These are phyloP conservation scores for Saccharomycopsis sp. DNA, from an alignment of 805 yeast species.

Conservation along the genomic window DNA sequence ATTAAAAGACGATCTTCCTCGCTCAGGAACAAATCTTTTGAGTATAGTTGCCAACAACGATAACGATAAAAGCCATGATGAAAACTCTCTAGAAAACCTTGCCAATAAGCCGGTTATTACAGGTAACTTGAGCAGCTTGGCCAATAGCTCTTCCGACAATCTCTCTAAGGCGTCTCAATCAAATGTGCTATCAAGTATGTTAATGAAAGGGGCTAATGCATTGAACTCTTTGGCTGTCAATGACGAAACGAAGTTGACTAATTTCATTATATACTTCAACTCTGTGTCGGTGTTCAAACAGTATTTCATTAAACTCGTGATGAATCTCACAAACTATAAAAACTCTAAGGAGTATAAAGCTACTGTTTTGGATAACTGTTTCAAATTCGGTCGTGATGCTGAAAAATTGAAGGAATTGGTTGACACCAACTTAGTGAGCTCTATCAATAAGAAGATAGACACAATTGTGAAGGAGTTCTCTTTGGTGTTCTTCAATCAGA, in stretches of 20 bases:
- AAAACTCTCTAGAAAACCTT: not conserved
- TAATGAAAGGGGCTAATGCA: constrained; percentile 40
- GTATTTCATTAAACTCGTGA: constrained; percentile 48
- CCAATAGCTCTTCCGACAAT: not conserved
- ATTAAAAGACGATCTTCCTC: constrained; percentile 39
- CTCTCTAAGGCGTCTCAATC: constrained; percentile 1
- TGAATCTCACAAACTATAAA: constrained; percentile 26
- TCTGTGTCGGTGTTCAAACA: constrained; percentile 58
- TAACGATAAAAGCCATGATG: constrained; percentile 8
- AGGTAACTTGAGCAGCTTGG: constrained; percentile 12
- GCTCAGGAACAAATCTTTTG: constrained; percentile 28
- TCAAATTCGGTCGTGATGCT: constrained; percentile 34
- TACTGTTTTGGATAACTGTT: constrained; percentile 30
- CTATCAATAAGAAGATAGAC: constrained; percentile 26
- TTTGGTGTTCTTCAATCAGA: constrained; percentile 42
- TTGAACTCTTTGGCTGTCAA: constrained; percentile 32
- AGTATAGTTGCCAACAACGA: constrained; percentile 19
- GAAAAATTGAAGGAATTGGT: constrained; percentile 26
- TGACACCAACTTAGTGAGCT: constrained; percentile 21
- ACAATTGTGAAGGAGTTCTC: constrained; percentile 33
- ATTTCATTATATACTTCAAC: constrained; percentile 63
- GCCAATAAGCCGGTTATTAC: constrained; percentile 10
- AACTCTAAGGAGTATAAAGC: constrained; percentile 24
- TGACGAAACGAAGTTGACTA: constrained; percentile 45
- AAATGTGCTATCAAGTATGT: constrained; percentile 24